phyloP scores from a whole-genome alignment of 768 basidiomycete species.

The Boletellus emodensis region DNA sequence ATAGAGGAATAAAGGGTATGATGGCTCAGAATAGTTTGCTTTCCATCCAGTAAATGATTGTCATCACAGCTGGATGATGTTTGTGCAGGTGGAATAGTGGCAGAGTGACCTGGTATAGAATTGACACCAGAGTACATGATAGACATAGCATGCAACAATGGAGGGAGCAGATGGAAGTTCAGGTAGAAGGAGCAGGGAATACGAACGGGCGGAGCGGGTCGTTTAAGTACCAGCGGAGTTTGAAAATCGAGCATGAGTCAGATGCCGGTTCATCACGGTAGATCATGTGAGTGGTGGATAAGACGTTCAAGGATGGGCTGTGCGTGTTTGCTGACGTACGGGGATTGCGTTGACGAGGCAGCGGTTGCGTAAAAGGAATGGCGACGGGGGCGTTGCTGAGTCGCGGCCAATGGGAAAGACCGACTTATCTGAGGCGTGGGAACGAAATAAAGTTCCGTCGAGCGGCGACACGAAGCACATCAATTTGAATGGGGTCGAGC shows the following conservation, averaged over 20 bases:
- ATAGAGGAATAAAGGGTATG: neutral
- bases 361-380: neutral
- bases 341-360: too few relatives aligned
- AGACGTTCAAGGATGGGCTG: too few relatives aligned
- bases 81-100: neutral
- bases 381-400: neutral
- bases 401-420: neutral
- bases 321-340: too few relatives aligned
- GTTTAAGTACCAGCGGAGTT: constrained; percentile 19
- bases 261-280: neutral
- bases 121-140: constrained; percentile 4
- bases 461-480: neutral
- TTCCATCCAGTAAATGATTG: constrained; percentile 2
- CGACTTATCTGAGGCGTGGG: constrained; percentile 6
- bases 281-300: neutral
- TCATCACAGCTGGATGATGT: neutral
- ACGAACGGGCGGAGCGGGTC: neutral
- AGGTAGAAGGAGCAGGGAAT: neutral
- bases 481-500: constrained; percentile 25
- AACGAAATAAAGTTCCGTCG: constrained; percentile 17
- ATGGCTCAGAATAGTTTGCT: neutral
- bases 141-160: neutral
- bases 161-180: constrained; percentile 1
- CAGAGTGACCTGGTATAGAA: neutral
- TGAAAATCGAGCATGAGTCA: constrained; percentile 8